Base-by-base conservation (phyloP, 352 stramenopile genomes). In the Pythium phragmiticola region DNA sequence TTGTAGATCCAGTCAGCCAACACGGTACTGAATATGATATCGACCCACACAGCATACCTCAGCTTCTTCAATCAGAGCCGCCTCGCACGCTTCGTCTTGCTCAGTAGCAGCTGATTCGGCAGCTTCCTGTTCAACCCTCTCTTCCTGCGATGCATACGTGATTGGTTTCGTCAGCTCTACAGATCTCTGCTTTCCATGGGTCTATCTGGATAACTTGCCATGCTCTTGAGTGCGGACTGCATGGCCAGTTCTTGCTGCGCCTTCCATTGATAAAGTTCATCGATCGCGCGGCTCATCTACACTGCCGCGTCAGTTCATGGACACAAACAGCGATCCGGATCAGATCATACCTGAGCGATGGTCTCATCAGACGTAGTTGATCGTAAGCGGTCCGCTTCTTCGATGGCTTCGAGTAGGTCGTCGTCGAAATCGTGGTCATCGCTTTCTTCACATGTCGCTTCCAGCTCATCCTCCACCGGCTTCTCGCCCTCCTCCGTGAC, bases 241-340 rank as follows among this genome's bases (percentile, higher is more conserved):
- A 63, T 78, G 37, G 60, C 42, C 3, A 69, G 46, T n/a, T 75
- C 33, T 13, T 80, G 75, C 1, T 45, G 7, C 6, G 74, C 41
- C 65, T 75, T 83, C 79, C 79, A 88, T 7, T 52, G 36, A 37
- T 60, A 55, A 9, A 88, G 53, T 8, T 73, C 57, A 9, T 74
- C 60, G 33, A 88, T 86, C 28, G 69, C 65, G 58, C 69, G 70
- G 37, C 45, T 75, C 73, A 88, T 86, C 79, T 86, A 49, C 19
- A 46, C 39, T 13, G 11, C 7, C 4, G 11, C 34, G 34, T 39
- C 34, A 39, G 34, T 39, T 13, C 33, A 39, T 39, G 11, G 7
- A 39, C 7, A 13, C 34, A 9, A 13, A 39, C 34, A 39, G 11
- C 3, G 7, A 39, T 13, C 6, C 41, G 41, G 14, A 21, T 47